A percentile compares a stretch with the other conserved stretches of the same genome.
These are phyloP conservation scores for Trichocomaceae sp. DNA, from an alignment of 2,329 filamentous ascomycete species.

Conservation along the genomic window DNA sequence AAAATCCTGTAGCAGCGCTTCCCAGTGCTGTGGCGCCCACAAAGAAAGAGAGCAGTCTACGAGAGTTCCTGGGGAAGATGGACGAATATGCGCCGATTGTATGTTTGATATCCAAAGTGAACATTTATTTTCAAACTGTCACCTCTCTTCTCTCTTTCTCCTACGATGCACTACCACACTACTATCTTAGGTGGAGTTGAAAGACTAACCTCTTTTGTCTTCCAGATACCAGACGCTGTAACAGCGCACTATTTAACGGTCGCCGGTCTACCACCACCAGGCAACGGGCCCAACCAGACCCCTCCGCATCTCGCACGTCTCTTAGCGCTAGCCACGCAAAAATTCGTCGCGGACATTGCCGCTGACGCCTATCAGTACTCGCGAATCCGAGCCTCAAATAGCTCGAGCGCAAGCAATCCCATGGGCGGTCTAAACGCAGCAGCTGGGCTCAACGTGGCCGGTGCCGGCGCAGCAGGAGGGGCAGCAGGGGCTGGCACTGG, in stretches of 20 bases:
- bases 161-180: neutral
- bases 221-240: conserved; percentile 89
- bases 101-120: conserved; percentile 35
- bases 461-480: conserved; percentile 43
- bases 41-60: conserved; percentile 85
- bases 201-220: neutral
- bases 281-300: conserved; percentile 68
- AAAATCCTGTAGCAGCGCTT: conserved; percentile 18
- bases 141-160: neutral
- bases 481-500: conserved; percentile 43
- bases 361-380: conserved; percentile 98
- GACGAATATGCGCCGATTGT: conserved; percentile 97
- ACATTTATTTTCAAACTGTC: neutral
- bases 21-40: conserved; percentile 47
- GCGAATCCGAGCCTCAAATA: conserved; percentile 88
- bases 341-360: conserved; percentile 96
- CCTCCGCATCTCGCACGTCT: conserved; percentile 83
- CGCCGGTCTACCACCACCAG: conserved; percentile 82
- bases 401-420: conserved; percentile 76
- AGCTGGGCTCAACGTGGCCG: conserved; percentile 48
- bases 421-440: conserved; percentile 77
- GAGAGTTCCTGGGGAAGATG: conserved; percentile 93
- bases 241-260: conserved; percentile 97
- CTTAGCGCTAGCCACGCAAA: conserved; percentile 94
- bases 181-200: neutral